These are phyloP conservation scores for Diaporthe sp. DNA, from an alignment of 2,329 filamentous ascomycete species.

Conservation along the genomic window DNA sequence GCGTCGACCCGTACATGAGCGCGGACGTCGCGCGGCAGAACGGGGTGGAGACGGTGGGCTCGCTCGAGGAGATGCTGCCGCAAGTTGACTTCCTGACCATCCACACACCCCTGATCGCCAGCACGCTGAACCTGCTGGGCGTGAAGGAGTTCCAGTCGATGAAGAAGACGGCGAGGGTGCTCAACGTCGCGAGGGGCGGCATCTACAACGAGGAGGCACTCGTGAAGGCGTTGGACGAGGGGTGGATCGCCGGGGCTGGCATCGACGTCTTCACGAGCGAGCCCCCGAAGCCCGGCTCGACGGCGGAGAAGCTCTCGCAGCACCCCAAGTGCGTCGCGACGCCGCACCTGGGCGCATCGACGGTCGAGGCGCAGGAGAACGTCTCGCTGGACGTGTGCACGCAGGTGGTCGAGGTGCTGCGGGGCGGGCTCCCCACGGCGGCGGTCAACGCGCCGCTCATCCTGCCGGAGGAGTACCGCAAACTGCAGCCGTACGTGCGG, in stretches of 20 bases:
- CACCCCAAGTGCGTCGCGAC: slow-evolving; percentile 83
- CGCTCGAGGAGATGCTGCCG: slow-evolving; percentile 72
- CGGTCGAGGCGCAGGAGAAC: slow-evolving; percentile 86
- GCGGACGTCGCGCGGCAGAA: slow-evolving; percentile 77
- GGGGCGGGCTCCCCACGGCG: slow-evolving; percentile 79
- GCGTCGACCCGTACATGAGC: slow-evolving; percentile 84
- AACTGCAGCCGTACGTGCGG: slow-evolving; percentile 81
- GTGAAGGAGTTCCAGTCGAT: slow-evolving; percentile 76
- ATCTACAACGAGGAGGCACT: slow-evolving; percentile 84
- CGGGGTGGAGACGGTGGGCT: slow-evolving; percentile 73
- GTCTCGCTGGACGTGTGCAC: slow-evolving; percentile 87
- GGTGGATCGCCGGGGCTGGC: slow-evolving; percentile 81
- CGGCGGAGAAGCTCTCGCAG: slow-evolving; percentile 72
- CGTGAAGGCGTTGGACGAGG: slow-evolving; percentile 76
- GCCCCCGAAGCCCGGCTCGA: slow-evolving; percentile 69
- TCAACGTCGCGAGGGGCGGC: slow-evolving; percentile 85
- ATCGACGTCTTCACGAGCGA: slow-evolving; percentile 86
- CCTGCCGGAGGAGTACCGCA: slow-evolving; percentile 83
- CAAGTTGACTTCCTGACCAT: slow-evolving; percentile 83
- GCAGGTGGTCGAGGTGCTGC: slow-evolving; percentile 81
- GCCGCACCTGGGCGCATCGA: slow-evolving; percentile 84
- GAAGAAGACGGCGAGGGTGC: slow-evolving; percentile 79
- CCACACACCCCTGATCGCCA: slow-evolving; percentile 84
- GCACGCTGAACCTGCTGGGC: slow-evolving; percentile 80
- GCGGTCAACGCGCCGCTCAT: slow-evolving; percentile 88